Evolutionary conservation across 345 rosid genomes (phyloP), one percentile per base, ranked within the genome.

Genomic region (Nasturtium officinale): DNA sequence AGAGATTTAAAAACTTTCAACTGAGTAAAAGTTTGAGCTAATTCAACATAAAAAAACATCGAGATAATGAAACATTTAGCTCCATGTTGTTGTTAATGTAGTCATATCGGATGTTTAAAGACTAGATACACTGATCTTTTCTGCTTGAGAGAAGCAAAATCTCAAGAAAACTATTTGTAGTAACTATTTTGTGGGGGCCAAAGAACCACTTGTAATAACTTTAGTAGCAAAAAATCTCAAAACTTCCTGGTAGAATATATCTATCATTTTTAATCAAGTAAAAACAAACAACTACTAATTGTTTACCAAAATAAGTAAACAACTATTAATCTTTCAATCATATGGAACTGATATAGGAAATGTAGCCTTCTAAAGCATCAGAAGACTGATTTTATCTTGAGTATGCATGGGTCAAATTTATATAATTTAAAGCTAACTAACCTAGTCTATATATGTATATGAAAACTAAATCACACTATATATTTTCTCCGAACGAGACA

Each of bases 341-440:
- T 29, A 54, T 43, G 48, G 38, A 45, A 32, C 15, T 20, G 15
- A 42, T 29, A 17, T 47, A 53, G 70, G 47, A 51, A 72, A 54
- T 48, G 54, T 51, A 72, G n/a, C 64, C 38, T 55, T 63, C 56
- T 73, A 64, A 72, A 63, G 63, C 26, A 64, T 43, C 29, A 23
- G 5, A 55, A 64, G 56, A 73, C 58, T 30, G 71, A 33, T 73
- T 73, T 32, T 45, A 11, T 43, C 29, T 43, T 51, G 20, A 50
- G 40, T 63, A 52, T 63, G 43, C 35, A 30, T 30, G 35, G 17
- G 3, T 51, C 13, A 61, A 42, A 17, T 33, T 5, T 16, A 59
- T 47, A 32, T 17, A 42, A 42, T 13, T 42, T 42, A 42, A 15
- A 42, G 17, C 46, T 52, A 68, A 17, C 11, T 29, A 69, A 69